These are phyloP conservation scores for Pseudocercospora macadamiae DNA, from an alignment of 2,329 filamentous ascomycete species.

Conservation along the genomic window DNA sequence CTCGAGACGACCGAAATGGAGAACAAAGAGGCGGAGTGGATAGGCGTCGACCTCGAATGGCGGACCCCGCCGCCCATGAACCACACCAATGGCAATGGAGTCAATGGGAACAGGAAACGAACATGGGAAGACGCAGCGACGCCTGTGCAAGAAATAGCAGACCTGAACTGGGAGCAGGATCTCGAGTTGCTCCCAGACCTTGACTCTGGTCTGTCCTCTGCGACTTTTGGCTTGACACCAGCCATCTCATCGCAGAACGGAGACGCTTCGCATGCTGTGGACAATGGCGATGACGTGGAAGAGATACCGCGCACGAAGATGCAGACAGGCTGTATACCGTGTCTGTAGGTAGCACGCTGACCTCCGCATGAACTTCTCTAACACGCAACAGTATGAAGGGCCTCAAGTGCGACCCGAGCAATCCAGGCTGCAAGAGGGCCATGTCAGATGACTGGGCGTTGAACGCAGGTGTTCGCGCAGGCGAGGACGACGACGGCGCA, in stretches of 20 bases:
- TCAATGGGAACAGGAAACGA: slow-evolving; percentile 26
- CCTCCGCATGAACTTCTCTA: not conserved
- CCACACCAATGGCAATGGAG: slow-evolving; percentile 19
- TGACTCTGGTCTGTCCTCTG: slow-evolving; percentile 7
- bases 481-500: slow-evolving; percentile 23
- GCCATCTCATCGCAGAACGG: slow-evolving; percentile 19
- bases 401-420: slow-evolving; percentile 33
- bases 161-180: slow-evolving; percentile 14
- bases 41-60: slow-evolving; percentile 26
- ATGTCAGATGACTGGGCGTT: slow-evolving; percentile 37
- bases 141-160: slow-evolving; percentile 7
- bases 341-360: slow-evolving; percentile 30
- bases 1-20: slow-evolving; percentile 18
- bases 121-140: slow-evolving; percentile 25
- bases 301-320: slow-evolving; percentile 31
- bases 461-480: slow-evolving; percentile 26
- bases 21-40: slow-evolving; percentile 12
- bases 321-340: slow-evolving; percentile 39
- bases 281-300: slow-evolving; percentile 21
- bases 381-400: slow-evolving; percentile 31
- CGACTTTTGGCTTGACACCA: slow-evolving; percentile 17
- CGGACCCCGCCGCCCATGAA: slow-evolving; percentile 24
- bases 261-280: slow-evolving; percentile 11
- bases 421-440: slow-evolving; percentile 32
- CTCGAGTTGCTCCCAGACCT: slow-evolving; percentile 15